phyloP scores from a whole-genome alignment of 208 protist species.

The Acanthamoeba culbertsoni region DNA sequence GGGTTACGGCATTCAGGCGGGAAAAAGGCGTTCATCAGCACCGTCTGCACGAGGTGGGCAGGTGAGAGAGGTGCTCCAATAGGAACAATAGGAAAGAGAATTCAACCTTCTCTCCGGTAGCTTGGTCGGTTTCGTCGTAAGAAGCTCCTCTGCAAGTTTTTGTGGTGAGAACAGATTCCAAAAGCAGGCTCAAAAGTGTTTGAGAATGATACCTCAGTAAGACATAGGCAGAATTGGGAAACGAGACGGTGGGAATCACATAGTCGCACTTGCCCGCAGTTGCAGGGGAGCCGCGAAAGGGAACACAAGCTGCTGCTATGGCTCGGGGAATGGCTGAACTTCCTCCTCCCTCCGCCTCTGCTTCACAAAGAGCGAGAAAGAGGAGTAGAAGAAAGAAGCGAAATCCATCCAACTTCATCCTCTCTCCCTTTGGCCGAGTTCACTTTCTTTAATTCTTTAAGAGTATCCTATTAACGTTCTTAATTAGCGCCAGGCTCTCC shows the following conservation, averaged over 20 bases:
- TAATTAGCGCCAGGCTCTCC: too few relatives aligned
- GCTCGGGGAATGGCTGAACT: too few relatives aligned
- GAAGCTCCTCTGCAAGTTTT: background rate
- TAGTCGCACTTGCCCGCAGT: background rate
- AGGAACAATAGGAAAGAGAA: background rate
- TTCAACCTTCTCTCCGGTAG: background rate
- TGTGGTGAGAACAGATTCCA: background rate
- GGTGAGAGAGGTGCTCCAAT: background rate
- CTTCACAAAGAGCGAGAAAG: too few relatives aligned
- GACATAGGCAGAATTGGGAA: background rate
- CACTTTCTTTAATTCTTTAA: too few relatives aligned
- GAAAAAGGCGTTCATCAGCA: background rate
- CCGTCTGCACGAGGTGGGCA: background rate
- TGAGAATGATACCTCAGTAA: background rate
- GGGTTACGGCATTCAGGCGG: background rate
- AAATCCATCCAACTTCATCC: too few relatives aligned
- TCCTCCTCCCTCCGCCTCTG: too few relatives aligned
- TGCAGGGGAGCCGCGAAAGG: background rate
- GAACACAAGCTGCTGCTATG: background rate
- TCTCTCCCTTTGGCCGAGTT: too few relatives aligned
- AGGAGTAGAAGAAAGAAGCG: too few relatives aligned
- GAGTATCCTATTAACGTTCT: too few relatives aligned
- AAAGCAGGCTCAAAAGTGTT: background rate
- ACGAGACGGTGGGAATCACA: background rate
- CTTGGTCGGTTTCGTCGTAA: background rate